Evolutionary conservation across 139 green algal species (phyloP).

Genomic region (Pleodorina starrii): DNA sequence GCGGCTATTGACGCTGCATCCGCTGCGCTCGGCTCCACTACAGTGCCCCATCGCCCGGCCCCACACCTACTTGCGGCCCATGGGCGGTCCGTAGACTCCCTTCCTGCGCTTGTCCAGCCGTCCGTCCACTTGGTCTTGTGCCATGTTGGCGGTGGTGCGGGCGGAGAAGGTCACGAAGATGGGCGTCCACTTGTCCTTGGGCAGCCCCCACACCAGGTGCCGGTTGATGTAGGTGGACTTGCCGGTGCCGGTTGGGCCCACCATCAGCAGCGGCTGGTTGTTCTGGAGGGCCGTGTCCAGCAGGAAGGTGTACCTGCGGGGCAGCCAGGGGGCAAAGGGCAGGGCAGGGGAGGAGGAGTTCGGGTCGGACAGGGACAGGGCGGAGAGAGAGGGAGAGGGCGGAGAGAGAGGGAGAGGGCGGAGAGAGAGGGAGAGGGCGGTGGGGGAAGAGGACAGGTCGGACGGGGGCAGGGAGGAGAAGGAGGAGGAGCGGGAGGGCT

Average conservation of each 20-base stretch:
- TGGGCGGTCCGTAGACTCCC: constrained; percentile 76
- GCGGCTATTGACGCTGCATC: too few relatives aligned
- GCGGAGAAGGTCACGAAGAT: constrained; percentile 81
- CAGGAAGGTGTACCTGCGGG: constrained; percentile 78
- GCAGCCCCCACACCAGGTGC: constrained; percentile 66
- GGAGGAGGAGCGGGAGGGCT: too few relatives aligned
- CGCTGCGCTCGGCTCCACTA: too few relatives aligned
- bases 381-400: too few relatives aligned
- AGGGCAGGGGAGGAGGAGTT: too few relatives aligned
- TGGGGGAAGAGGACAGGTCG: too few relatives aligned
- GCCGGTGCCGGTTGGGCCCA: constrained; percentile 81
- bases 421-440: too few relatives aligned
- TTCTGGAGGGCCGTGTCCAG: constrained; percentile 77
- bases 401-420: too few relatives aligned
- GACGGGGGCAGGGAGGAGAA: too few relatives aligned
- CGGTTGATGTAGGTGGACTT: constrained; percentile 72
- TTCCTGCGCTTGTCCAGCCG: constrained; percentile 83
- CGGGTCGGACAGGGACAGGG: too few relatives aligned
- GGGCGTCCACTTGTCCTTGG: constrained; percentile 71
- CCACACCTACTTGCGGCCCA: constrained; percentile 59
- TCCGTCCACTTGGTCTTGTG: constrained; percentile 84
- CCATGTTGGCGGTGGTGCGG: constrained; percentile 77
- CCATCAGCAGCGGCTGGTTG: constrained; percentile 76
- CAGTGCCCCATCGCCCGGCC: too few relatives aligned
- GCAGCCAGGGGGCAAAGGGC: background rate